Conservation (phyloP, 2,329 filamentous ascomycete genomes). For the Pyrenophora tritici-repentis region DNA sequence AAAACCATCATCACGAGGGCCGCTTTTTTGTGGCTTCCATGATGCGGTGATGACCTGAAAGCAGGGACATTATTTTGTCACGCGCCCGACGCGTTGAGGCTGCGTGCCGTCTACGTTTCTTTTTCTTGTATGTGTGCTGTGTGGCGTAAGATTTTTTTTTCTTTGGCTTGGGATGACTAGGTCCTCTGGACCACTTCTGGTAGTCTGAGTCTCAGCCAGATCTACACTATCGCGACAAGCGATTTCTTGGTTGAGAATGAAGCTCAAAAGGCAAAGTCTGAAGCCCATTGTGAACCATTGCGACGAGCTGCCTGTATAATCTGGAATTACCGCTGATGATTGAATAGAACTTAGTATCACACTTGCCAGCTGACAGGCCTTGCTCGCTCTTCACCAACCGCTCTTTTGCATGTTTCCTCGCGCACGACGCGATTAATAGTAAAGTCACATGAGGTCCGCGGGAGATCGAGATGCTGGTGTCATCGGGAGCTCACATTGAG, state of each 20-base stretch:
- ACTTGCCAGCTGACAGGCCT: no score
- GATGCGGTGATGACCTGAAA: slow-evolving; percentile 71
- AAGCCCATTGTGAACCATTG: slow-evolving; percentile 10
- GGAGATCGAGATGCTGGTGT: no score
- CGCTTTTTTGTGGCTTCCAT: slow-evolving; percentile 62
- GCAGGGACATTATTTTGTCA: slow-evolving; percentile 59
- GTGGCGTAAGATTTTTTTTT: neutral
- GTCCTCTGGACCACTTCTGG: slow-evolving; percentile 46
- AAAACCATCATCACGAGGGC: slow-evolving; percentile 84
- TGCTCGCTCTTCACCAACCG: no score
- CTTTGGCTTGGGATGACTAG: slow-evolving; percentile 36
- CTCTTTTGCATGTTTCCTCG: no score
- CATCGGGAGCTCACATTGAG: no score
- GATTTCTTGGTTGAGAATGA: slow-evolving; percentile 45
- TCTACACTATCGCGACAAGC: slow-evolving; percentile 35
- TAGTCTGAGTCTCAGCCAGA: slow-evolving; percentile 48
- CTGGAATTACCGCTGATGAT: slow-evolving; percentile 14
- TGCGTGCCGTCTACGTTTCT: slow-evolving; percentile 13
- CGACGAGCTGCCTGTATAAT: neutral
- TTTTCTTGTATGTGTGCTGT: slow-evolving; percentile 26
- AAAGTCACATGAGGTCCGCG: no score
- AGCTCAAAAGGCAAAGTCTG: slow-evolving; percentile 46
- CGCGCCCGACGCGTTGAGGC: slow-evolving; percentile 29
- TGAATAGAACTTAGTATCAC: neutral
- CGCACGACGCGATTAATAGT: no score